Percentiles rank a stretch among this genome's conserved stretches.
Evolutionary conservation across 2,329 filamentous ascomycete species (phyloP).

Genomic region (Fusarium acutatum): DNA sequence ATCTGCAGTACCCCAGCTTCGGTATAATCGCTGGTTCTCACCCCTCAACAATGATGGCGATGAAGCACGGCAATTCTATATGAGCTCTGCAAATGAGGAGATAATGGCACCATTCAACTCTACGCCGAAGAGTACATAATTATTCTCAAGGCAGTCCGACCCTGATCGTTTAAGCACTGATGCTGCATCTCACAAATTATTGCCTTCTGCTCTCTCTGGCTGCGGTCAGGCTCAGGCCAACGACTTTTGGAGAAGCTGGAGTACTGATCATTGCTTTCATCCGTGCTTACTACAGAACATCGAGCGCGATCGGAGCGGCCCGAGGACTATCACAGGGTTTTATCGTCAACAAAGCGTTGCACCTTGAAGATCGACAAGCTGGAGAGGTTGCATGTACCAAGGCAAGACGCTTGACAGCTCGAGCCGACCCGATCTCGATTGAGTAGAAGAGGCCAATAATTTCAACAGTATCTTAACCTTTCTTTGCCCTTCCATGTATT

Average conservation of each 20-base stretch:
- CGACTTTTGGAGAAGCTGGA: not conserved
- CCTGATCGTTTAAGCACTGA: accelerated
- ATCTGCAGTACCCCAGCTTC: not conserved
- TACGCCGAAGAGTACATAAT: too few relatives aligned
- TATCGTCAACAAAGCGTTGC: not conserved
- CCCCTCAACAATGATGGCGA: not conserved
- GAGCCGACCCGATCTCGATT: too few relatives aligned
- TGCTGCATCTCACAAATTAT: not conserved
- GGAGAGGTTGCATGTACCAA: not conserved
- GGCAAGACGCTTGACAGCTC: not conserved
- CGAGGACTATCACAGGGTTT: accelerated
- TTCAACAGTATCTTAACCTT: not conserved
- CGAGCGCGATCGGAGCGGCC: not conserved
- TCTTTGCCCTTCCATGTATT: too few relatives aligned
- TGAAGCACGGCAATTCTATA: not conserved
- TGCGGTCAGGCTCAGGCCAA: not conserved
- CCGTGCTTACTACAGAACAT: not conserved
- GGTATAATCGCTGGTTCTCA: not conserved
- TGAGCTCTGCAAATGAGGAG: too few relatives aligned
- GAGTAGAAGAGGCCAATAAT: accelerated
- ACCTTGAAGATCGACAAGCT: not conserved
- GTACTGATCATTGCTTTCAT: not conserved
- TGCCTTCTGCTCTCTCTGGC: not conserved
- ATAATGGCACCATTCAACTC: not conserved
- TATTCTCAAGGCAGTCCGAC: accelerated